phyloP scores from a whole-genome alignment of 2,329 filamentous ascomycete species.

The Chaetothyriales sp. region DNA sequence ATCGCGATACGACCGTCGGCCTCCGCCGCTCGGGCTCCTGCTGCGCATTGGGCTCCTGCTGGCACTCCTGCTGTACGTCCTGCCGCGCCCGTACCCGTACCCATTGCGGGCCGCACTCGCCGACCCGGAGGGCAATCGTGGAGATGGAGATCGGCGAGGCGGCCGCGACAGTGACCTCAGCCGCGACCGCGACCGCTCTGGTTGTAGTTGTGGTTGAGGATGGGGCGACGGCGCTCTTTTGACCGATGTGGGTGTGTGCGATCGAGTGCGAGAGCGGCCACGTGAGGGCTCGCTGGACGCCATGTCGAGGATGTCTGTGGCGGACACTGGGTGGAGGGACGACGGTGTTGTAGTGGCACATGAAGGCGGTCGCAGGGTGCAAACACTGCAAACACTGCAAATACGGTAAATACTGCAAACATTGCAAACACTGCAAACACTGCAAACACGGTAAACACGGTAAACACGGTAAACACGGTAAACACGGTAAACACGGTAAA shows the following conservation, averaged over 20 bases:
- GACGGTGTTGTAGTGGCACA: too few species aligned
- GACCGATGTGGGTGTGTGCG: conserved; percentile 13
- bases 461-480: too few species aligned
- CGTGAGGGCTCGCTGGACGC: conserved; percentile 15
- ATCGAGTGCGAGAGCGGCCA: conserved; percentile 16
- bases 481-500: too few species aligned
- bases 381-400: too few species aligned
- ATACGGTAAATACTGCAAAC: neutral
- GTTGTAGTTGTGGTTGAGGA: conserved; percentile 4
- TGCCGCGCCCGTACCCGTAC: conserved; percentile 10
- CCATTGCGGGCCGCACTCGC: conserved; percentile 19
- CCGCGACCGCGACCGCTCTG: conserved; percentile 18
- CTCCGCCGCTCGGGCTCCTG: conserved; percentile 29
- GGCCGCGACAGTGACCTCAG: conserved; percentile 21
- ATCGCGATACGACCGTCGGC: conserved; percentile 25
- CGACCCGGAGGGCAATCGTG: conserved; percentile 20
- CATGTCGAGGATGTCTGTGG: conserved; percentile 4
- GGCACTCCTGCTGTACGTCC: conserved; percentile 17
- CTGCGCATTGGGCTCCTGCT: conserved; percentile 17
- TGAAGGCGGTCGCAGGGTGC: too few species aligned
- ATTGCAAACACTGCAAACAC: too few species aligned
- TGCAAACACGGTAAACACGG: too few species aligned
- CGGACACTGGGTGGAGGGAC: too few species aligned
- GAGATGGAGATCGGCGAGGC: conserved; percentile 12
- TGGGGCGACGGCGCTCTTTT: conserved; percentile 9